phyloP scores from a whole-genome alignment of 2,329 filamentous ascomycete species.

The Didymella sp. region DNA sequence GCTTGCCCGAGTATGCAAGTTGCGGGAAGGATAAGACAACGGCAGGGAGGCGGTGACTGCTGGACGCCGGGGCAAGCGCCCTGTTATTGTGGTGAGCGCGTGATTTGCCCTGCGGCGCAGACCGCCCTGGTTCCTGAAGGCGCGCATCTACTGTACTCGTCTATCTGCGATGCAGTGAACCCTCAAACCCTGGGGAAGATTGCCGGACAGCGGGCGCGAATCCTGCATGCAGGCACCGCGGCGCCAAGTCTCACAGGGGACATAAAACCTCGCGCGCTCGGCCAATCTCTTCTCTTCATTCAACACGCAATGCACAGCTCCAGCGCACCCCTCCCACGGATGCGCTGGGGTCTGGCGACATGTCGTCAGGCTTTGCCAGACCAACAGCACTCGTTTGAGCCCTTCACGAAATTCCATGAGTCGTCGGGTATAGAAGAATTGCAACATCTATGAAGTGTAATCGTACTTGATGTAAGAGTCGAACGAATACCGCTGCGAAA shows the following conservation, averaged over 20 bases:
- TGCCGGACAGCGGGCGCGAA: constrained; percentile 16
- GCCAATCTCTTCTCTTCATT: constrained; percentile 22
- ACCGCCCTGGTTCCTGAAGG: constrained; percentile 44
- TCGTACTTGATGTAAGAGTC: neutral
- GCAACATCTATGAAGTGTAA: constrained; percentile 27
- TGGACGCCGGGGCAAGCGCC: constrained; percentile 14
- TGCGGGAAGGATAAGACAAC: constrained; percentile 24
- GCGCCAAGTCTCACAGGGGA: constrained; percentile 20
- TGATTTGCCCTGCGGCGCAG: constrained; percentile 34
- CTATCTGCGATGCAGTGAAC: constrained; percentile 25
- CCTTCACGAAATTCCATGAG: constrained; percentile 42
- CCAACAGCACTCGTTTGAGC: constrained; percentile 48
- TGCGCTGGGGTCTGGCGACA: constrained; percentile 44
- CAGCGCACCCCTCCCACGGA: constrained; percentile 39
- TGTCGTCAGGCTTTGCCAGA: constrained; percentile 46
- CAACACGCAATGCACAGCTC: constrained; percentile 45
- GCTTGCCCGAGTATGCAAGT: constrained; percentile 31
- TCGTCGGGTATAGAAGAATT: constrained; percentile 44
- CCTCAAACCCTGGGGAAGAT: constrained; percentile 18
- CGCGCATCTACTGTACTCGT: constrained; percentile 44
- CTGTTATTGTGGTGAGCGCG: constrained; percentile 18
- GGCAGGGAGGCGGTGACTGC: constrained; percentile 32
- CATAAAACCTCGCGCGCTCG: constrained; percentile 17
- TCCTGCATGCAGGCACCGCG: constrained; percentile 17
- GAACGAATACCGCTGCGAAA: neutral